A percentile compares a stretch with the other conserved stretches of the same genome.
phyloP scores from a whole-genome alignment of 2,329 filamentous ascomycete genomes.

The Sarocladiaceae sp. region DNA sequence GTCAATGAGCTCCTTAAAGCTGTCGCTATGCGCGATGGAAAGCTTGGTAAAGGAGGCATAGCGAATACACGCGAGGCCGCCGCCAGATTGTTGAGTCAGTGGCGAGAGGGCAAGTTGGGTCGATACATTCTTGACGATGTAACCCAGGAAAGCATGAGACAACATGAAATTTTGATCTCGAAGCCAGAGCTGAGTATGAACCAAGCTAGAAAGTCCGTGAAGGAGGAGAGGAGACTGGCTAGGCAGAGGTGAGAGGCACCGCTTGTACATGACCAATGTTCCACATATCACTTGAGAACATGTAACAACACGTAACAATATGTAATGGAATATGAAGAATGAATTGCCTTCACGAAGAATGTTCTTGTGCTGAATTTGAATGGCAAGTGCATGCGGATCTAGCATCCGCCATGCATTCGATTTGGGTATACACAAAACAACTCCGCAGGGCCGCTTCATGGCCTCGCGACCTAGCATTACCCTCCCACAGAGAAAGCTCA shows the following conservation, averaged over 20 bases:
- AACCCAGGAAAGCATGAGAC: slow-evolving; percentile 49
- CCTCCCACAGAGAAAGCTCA: neutral
- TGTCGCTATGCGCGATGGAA: slow-evolving; percentile 71
- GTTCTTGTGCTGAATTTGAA: too few relatives aligned
- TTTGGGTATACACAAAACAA: neutral
- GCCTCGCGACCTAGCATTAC: neutral
- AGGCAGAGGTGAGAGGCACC: slow-evolving; percentile 17
- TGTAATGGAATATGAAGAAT: too few relatives aligned
- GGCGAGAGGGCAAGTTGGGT: slow-evolving; percentile 73
- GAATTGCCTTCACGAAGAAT: too few relatives aligned
- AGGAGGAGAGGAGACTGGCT: slow-evolving; percentile 50
- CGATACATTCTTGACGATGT: slow-evolving; percentile 77
- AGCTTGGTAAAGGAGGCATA: slow-evolving; percentile 67
- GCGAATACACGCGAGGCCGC: slow-evolving; percentile 71
- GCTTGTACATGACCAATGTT: too few relatives aligned
- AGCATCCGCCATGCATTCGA: neutral
- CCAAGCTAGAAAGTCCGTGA: slow-evolving; percentile 65
- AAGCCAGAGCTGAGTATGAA: slow-evolving; percentile 56
- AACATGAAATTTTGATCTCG: slow-evolving; percentile 41
- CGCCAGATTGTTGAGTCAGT: slow-evolving; percentile 75
- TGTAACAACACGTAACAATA: too few relatives aligned
- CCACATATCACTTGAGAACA: too few relatives aligned
- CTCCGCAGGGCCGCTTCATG: neutral
- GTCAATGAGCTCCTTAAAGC: slow-evolving; percentile 66
- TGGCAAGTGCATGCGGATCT: neutral